Evolutionary conservation across 2,329 filamentous ascomycete genomes (phyloP), one percentile per base, ranked within the genome.

Genomic region (Xylaria sp.): DNA sequence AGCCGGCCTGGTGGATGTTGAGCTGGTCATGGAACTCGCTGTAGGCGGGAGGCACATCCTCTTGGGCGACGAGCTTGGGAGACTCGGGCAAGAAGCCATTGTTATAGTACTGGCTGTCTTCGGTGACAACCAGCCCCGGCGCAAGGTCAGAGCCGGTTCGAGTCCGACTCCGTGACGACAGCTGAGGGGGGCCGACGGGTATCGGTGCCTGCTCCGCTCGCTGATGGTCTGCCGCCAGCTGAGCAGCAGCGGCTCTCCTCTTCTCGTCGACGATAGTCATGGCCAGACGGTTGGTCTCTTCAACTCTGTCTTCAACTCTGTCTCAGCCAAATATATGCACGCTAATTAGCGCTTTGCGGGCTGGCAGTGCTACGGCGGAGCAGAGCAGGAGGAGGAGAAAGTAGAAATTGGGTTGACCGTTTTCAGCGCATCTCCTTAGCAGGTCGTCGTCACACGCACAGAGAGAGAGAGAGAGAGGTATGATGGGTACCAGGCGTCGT

Each of bases 1-100:
- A 88, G 15, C 89, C 89, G 54, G 88, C 83, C 74, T 90, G 88
- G 23, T 84, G 87, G 68, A 91, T 85, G 66, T 88, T 85, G 28
- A 92, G 77, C 63, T 87, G 84, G 71, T 88, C 83, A 63, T 84
- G 84, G 15, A 82, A 79, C 23, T 88, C 86, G 73, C 89, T 89
- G 74, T 91, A 91, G 0, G 88, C 85, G 1, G 88, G 88, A 25
- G 86, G 87, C 7, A 82, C 81, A 20, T 85, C 83, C 1, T 80
- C 75, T 37, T 79, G 77, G 51, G 80, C 76, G 13, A 80, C 82
- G 37, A 86, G 78, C 37, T 82, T 81, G 2, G 84, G 81, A 34
- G 81, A 70, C 52, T 81, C 72, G 23, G 76, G 74, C 39, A 78
- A 72, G 44, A 75, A 71, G 34, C 71, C 70, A n/a, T 62, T 55